phyloP scores from a whole-genome alignment of 2,329 filamentous ascomycete genomes.

The Tolypocladium tropicale region DNA sequence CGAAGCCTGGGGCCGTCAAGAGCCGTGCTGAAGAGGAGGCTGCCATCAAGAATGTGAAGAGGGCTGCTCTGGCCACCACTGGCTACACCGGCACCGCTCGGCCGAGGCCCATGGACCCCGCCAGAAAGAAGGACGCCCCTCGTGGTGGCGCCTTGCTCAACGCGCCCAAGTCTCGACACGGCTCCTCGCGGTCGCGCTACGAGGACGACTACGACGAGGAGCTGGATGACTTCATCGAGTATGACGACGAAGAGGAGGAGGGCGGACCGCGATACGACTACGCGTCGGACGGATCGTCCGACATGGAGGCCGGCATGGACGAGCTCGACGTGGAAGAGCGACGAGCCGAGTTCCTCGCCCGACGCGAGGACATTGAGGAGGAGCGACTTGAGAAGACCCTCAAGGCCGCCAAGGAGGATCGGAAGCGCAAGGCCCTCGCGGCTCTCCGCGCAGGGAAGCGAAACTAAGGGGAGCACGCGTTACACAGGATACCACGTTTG shows the following conservation, averaged over 20 bases:
- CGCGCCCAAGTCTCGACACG: constrained; percentile 15
- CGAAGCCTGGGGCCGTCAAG: constrained; percentile 7
- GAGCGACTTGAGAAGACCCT: constrained; percentile 50
- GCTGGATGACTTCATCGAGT: constrained; percentile 51
- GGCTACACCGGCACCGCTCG: constrained; percentile 57
- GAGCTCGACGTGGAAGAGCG: constrained; percentile 66
- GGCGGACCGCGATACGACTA: constrained; percentile 40
- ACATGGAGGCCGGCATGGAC: constrained; percentile 68
- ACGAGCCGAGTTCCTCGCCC: constrained; percentile 49
- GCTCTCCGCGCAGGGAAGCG: constrained; percentile 20
- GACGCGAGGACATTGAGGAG: constrained; percentile 57
- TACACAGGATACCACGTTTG: neutral
- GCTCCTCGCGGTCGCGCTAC: constrained; percentile 26
- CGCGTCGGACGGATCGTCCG: constrained; percentile 56
- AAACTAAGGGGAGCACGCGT: constrained; percentile 7
- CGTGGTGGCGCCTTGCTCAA: constrained; percentile 32
- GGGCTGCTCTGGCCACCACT: constrained; percentile 50
- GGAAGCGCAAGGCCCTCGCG: constrained; percentile 32
- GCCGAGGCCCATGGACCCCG: constrained; percentile 32
- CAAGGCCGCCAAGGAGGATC: constrained; percentile 52
- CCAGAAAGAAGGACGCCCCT: constrained; percentile 21
- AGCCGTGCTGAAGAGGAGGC: constrained; percentile 21
- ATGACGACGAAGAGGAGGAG: constrained; percentile 44
- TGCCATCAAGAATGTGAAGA: constrained; percentile 49
- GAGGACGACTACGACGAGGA: constrained; percentile 55